These are phyloP conservation scores for Mycena indigotica DNA, from an alignment of 768 basidiomycete species.

Conservation along the genomic window DNA sequence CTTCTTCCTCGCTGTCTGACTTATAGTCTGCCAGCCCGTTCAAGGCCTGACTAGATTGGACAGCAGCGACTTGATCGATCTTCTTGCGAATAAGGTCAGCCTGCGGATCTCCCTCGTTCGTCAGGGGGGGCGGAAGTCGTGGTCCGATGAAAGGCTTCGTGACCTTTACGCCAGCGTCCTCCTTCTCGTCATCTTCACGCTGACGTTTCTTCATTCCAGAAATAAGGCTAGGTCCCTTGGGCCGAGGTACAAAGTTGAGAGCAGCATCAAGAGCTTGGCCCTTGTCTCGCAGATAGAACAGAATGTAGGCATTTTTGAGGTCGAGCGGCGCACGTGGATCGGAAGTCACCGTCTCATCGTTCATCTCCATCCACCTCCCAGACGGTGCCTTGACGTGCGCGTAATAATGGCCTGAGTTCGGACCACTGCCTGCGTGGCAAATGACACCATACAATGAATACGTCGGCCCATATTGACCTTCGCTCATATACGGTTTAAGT, in stretches of 20 bases:
- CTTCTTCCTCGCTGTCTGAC: constrained; percentile 33
- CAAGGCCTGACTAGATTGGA: constrained; percentile 28
- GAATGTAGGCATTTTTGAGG: constrained; percentile 85
- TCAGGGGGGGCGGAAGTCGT: constrained; percentile 52
- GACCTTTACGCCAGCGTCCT: constrained; percentile 54
- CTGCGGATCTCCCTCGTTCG: constrained; percentile 48
- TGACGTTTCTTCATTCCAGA: constrained; percentile 54
- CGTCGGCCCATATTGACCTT: constrained; percentile 68
- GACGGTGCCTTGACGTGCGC: constrained; percentile 74
- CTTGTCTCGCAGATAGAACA: constrained; percentile 87
- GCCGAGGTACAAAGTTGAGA: constrained; percentile 42
- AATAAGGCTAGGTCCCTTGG: constrained; percentile 40
- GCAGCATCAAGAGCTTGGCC: constrained; percentile 74
- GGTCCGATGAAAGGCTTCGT: constrained; percentile 65
- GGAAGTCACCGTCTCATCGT: constrained; percentile 76
- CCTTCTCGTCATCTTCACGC: constrained; percentile 46
- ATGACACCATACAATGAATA: constrained; percentile 93
- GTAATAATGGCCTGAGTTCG: constrained; percentile 95
- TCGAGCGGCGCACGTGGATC: constrained; percentile 48
- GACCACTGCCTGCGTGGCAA: constrained; percentile 89
- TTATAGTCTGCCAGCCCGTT: constrained; percentile 29
- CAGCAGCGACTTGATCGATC: constrained; percentile 52
- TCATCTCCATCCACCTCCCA: constrained; percentile 88
- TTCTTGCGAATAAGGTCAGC: constrained; percentile 54
- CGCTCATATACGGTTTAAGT: constrained; percentile 81